Evolutionary conservation across 306 rosid species (phyloP), one percentile per base, ranked within the genome.

Genomic region (Inga oerstediana): DNA sequence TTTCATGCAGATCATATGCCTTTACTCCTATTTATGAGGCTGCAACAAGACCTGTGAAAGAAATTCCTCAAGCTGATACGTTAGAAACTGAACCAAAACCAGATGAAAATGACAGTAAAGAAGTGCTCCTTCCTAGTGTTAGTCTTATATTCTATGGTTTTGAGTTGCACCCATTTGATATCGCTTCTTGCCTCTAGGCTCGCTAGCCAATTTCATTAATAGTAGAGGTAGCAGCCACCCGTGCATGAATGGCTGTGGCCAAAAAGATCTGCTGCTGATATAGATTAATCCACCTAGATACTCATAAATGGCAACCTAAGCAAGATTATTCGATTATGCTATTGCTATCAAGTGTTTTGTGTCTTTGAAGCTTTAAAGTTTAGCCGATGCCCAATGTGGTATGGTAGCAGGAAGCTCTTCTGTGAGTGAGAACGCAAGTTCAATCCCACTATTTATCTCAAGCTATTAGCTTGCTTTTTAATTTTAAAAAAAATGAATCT

Each of bases 121-220:
- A 96, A 77, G 91, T 90, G 34, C 84, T 87, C 81, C 97, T 94
- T 81, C 99, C 98, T 8, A 97, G 97, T 32, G 97, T 92, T 52
- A 96, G 91, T 87, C 93, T 96, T 84, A 84, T 96, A 75, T 96
- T 94, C 77, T 94, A 94, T 82, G 99, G 98, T 80, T 91, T 92
- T 22, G 91, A 84, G 88, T 85, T 96, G 89, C 97, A 88, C 81
- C 97, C 92, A 58, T 94, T 96, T 15, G 99, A 96, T 61, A 84
- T 96, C 77, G 90, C 95, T 74, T 98, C 98, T 87, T 96, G 98
- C 83, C 94, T 92, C 70, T 98, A 96, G 86, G 99, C 95, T 80
- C 94, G 97, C 82, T 98, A 90, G 77, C 93, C 95, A 22, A 90
- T 92, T 85, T 88, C 97, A 73, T 87, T 96, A 87, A 82, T 94